Evolutionary conservation across 2,329 filamentous ascomycete genomes (phyloP).

Genomic region (Rhynchosporium graminicola): DNA sequence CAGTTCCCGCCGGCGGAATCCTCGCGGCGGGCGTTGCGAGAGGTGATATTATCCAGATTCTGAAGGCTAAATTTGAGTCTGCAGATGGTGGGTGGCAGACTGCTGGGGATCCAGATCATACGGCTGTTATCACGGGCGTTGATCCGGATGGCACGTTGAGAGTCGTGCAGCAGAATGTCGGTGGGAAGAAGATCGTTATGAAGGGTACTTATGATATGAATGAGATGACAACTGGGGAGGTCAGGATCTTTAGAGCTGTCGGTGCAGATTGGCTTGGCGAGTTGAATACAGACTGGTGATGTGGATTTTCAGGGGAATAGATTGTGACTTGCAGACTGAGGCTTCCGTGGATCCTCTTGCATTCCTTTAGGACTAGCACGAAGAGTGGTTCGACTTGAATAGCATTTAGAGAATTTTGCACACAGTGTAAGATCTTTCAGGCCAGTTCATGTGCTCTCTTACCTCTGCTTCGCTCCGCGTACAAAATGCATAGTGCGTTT

Average conservation of each 20-base stretch:
- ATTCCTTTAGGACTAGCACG: no score
- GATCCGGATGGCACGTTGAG: slow-evolving; percentile 34
- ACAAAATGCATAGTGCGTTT: no score
- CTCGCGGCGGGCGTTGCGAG: slow-evolving; percentile 35
- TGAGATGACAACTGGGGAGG: slow-evolving; percentile 38
- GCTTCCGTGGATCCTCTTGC: no score
- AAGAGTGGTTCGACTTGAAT: no score
- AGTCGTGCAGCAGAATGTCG: slow-evolving; percentile 41
- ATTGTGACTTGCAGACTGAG: not conserved
- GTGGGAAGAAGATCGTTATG: slow-evolving; percentile 38
- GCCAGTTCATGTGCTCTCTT: not conserved
- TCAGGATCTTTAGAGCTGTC: slow-evolving; percentile 40
- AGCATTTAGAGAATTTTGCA: not conserved
- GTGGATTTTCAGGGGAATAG: not conserved
- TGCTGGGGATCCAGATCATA: slow-evolving; percentile 42
- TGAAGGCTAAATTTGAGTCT: slow-evolving; percentile 37
- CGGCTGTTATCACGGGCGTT: slow-evolving; percentile 39
- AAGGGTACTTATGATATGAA: slow-evolving; percentile 37
- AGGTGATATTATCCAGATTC: slow-evolving; percentile 43
- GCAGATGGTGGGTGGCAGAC: slow-evolving; percentile 34
- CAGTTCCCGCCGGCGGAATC: slow-evolving; percentile 32
- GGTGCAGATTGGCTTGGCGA: slow-evolving; percentile 36
- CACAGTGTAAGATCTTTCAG: not conserved
- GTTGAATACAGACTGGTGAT: slow-evolving; percentile 37
- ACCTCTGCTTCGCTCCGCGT: not conserved